Evolutionary conservation across 306 rosid genomes (phyloP).

Genomic region (Cucurbita pepo): DNA sequence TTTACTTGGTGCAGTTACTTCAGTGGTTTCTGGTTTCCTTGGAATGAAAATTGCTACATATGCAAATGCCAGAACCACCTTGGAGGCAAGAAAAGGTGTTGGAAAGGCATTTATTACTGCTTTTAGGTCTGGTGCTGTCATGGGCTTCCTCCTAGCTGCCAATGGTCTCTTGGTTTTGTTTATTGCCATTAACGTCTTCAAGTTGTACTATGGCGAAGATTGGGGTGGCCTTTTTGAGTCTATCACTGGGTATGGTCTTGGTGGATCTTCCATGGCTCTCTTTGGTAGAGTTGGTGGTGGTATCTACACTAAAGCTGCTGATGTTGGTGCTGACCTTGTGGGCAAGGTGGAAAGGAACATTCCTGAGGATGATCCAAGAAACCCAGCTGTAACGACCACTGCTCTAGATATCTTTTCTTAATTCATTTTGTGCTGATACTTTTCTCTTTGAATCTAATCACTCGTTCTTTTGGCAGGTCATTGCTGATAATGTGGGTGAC

Average conservation of each 20-base stretch:
- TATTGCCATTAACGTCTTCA: slow-evolving; percentile 61
- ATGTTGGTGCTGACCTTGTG: slow-evolving; percentile 97
- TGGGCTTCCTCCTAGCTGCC: slow-evolving; percentile 96
- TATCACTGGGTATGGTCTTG: slow-evolving; percentile 95
- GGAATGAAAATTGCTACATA: slow-evolving; percentile 97
- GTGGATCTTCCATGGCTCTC: slow-evolving; percentile 98
- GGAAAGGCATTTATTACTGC: slow-evolving; percentile 88
- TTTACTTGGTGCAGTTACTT: slow-evolving; percentile 72
- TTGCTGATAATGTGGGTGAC: slow-evolving; percentile 94
- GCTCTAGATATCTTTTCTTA: not conserved
- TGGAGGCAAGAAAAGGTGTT: slow-evolving; percentile 91
- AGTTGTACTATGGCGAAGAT: slow-evolving; percentile 87
- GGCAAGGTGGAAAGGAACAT: slow-evolving; percentile 93
- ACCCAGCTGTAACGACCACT: slow-evolving; percentile 69
- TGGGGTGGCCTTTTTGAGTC: slow-evolving; percentile 96
- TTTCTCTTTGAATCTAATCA: not conserved
- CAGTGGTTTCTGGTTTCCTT: slow-evolving; percentile 80
- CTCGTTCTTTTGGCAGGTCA: slow-evolving; percentile 39
- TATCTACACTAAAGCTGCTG: slow-evolving; percentile 96
- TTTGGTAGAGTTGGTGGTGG: slow-evolving; percentile 98
- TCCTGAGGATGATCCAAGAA: slow-evolving; percentile 95
- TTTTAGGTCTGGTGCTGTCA: slow-evolving; percentile 91
- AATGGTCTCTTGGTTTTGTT: slow-evolving; percentile 81
- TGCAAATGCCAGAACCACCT: slow-evolving; percentile 89
- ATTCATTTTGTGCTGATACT: not conserved